Evolutionary conservation across 176 grass and related monocot species (phyloP).

Genomic region (Leersia perrieri): DNA sequence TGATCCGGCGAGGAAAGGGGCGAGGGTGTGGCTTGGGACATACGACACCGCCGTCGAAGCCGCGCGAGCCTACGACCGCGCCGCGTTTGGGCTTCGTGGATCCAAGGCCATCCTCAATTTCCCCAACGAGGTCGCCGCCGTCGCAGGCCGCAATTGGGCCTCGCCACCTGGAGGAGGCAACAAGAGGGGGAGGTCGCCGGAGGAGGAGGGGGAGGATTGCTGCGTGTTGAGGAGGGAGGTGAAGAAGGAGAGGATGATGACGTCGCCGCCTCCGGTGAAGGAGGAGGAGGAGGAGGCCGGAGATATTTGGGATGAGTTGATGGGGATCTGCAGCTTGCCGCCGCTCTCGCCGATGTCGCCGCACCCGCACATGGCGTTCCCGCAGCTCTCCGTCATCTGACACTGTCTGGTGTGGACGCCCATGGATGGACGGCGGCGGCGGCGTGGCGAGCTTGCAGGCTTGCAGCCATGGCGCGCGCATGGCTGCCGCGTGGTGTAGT

Average conservation of each 20-base stretch:
- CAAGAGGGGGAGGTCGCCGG: slow-evolving; percentile 28
- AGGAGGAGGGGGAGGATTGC: neutral
- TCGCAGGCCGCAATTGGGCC: neutral
- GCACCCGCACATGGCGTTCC: slow-evolving; percentile 22
- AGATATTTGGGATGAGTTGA: slow-evolving; percentile 41
- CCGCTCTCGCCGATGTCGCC: slow-evolving; percentile 49
- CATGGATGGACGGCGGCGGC: no score
- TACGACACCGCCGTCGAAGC: slow-evolving; percentile 78
- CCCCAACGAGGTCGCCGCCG: slow-evolving; percentile 46
- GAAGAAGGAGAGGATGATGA: slow-evolving; percentile 23
- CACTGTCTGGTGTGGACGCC: no score
- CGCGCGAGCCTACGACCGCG: slow-evolving; percentile 74
- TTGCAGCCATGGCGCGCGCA: neutral
- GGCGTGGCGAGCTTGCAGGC: neutral
- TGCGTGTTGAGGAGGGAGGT: slow-evolving; percentile 22
- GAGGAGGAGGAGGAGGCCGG: neutral
- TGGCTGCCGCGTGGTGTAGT: neutral
- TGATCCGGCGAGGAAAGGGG: slow-evolving; percentile 55
- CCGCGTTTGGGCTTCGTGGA: slow-evolving; percentile 57
- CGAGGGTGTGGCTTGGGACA: slow-evolving; percentile 93
- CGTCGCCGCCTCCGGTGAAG: neutral
- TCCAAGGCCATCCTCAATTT: slow-evolving; percentile 75
- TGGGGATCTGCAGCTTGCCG: slow-evolving; percentile 36
- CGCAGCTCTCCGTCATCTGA: slow-evolving; percentile 50
- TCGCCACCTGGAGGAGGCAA: neutral